Percentiles rank a stretch among this genome's conserved stretches.
phyloP scores from a whole-genome alignment of 2,329 filamentous ascomycete genomes.

The Fusarium torulosum region DNA sequence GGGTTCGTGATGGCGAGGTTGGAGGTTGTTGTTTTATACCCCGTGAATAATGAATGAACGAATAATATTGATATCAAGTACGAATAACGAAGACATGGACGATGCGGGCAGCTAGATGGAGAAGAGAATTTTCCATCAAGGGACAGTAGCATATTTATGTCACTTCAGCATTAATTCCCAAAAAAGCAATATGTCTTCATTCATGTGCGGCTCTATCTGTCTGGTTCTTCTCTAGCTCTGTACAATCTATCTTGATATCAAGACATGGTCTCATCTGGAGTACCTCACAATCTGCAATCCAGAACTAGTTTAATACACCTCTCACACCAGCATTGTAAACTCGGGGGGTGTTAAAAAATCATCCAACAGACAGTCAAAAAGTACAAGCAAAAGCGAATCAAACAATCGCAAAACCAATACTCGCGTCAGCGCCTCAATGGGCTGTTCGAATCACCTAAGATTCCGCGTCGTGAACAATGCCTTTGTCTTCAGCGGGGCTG shows the following conservation, averaged over 20 bases:
- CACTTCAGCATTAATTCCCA: not conserved
- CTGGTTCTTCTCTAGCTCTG: not conserved
- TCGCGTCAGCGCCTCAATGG: not conserved
- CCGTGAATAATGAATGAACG: slow-evolving; percentile 16
- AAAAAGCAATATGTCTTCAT: not conserved
- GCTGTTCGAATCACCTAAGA: not conserved
- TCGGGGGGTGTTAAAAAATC: not conserved
- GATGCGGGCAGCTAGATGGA: not conserved
- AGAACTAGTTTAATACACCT: not conserved
- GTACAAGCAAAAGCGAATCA: not conserved
- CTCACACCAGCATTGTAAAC: not conserved
- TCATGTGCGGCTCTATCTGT: not conserved
- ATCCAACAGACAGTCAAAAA: not conserved
- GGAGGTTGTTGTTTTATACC: slow-evolving; percentile 34
- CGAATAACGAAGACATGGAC: not conserved
- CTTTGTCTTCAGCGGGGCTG: not conserved
- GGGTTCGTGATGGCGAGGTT: slow-evolving; percentile 18
- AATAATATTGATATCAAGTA: slow-evolving; percentile 4
- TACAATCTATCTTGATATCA: not conserved
- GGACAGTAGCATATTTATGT: not conserved
- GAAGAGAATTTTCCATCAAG: not conserved
- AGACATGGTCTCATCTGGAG: slow-evolving; percentile 1
- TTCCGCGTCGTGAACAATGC: not conserved
- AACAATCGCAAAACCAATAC: not conserved
- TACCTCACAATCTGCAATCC: not conserved